A percentile compares a stretch with the other conserved stretches of the same genome.
These are phyloP conservation scores for Rhizopogon rudus DNA, from an alignment of 768 basidiomycete species.

Conservation along the genomic window DNA sequence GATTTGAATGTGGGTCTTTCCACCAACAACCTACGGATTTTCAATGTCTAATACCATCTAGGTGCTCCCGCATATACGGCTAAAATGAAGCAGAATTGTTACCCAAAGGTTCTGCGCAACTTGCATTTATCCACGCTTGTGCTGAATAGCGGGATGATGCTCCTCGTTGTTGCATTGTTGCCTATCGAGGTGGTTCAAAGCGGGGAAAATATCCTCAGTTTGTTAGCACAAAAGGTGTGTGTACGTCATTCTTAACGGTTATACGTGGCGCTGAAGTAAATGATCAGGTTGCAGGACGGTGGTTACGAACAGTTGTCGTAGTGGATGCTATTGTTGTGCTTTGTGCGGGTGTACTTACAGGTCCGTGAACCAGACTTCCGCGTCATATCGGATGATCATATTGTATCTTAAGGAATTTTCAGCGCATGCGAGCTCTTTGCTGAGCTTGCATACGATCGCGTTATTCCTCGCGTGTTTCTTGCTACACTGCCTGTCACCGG, in stretches of 20 bases:
- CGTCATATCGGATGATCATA: neutral
- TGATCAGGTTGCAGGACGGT: slow-evolving; percentile 49
- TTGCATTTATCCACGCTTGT: slow-evolving; percentile 55
- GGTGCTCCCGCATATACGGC: slow-evolving; percentile 65
- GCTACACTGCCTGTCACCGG: slow-evolving; percentile 42
- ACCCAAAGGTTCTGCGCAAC: slow-evolving; percentile 59
- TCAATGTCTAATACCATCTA: slow-evolving; percentile 14
- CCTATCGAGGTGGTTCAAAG: slow-evolving; percentile 44
- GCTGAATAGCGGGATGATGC: slow-evolving; percentile 51
- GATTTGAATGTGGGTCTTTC: slow-evolving; percentile 50
- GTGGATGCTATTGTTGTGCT: slow-evolving; percentile 69
- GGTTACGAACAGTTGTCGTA: slow-evolving; percentile 59
- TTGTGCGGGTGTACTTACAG: slow-evolving; percentile 67
- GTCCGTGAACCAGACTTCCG: slow-evolving; percentile 23
- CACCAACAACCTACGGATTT: neutral
- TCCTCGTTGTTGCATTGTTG: slow-evolving; percentile 55
- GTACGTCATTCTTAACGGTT: neutral
- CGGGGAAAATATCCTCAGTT: slow-evolving; percentile 58
- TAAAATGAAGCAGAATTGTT: slow-evolving; percentile 49
- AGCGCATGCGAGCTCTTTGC: slow-evolving; percentile 56
- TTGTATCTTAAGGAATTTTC: slow-evolving; percentile 40
- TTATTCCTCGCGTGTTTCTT: slow-evolving; percentile 52
- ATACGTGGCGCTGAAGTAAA: neutral
- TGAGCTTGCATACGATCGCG: slow-evolving; percentile 53
- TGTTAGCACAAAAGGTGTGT: slow-evolving; percentile 54